Base-by-base conservation (phyloP, 768 basidiomycete species). In the Collybia mongolica region DNA sequence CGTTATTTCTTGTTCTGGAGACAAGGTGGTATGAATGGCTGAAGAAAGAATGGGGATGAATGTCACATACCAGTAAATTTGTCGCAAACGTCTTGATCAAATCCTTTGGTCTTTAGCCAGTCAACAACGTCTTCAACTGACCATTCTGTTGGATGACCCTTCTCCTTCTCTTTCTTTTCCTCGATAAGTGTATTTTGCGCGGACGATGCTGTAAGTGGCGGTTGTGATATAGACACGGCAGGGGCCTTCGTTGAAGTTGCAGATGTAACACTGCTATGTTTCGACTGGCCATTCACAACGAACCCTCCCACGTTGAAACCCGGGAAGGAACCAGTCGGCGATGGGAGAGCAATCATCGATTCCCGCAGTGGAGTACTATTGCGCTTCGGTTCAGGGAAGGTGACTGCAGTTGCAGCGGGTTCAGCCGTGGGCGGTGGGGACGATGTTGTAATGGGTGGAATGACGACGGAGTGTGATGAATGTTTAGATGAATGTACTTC, bases 1-100 rank as follows among this genome's bases (percentile, higher is more conserved):
- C 0, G 94, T 91, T 47, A 99, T 98, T 72, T 99, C 97, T 83
- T 99, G 94, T 71, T 98, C 96, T 94, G 64, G 2, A 44, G 52
- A 55, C 23, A 54, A 43, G 36, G 52, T 41, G 47, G 39, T 42
- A 29, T 28, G 9, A 18, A 46, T 39, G 2, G 48, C 24, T 26
- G 39, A 17, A 18, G 23, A 20, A 44, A 24, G 24, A n/a, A 6
- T 12, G 23, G 17, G 37, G 2, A 54, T 2, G 51, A 28, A 28
- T 20, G n/a, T 20, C 22, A 73, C 82, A 53, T 57, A 92, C 93
- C 93, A 37, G 78, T 83, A 62, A 99, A 98, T 64, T 90, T 95
- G 49, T 83, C 80, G 58, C 88, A 87, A 3, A 94, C 85, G 40
- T 81, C 78, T 42, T 85, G 75, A 55, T 93, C 93, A 49, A 98